A percentile compares a stretch with the other conserved stretches of the same genome.
Evolutionary conservation across 805 yeast species (phyloP).

Genomic region (Starmerella vaccinii): DNA sequence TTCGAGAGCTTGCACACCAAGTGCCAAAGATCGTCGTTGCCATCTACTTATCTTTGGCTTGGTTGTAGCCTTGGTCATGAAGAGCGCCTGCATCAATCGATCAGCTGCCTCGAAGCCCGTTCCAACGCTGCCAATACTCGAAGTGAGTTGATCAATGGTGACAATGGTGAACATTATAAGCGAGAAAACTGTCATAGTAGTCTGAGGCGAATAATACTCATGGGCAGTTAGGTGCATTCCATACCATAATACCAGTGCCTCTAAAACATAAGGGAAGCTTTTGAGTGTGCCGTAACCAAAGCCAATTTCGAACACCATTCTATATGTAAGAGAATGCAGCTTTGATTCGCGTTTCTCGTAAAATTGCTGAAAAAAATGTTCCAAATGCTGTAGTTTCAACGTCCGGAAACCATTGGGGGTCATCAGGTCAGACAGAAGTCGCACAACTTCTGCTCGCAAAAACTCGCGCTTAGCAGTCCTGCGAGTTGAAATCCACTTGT

Average conservation of each 20-base stretch:
- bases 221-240: conserved; percentile 63
- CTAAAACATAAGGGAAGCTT: conserved; percentile 48
- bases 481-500: conserved; percentile 35
- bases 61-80: not conserved
- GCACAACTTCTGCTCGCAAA: conserved; percentile 11
- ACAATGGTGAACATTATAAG: conserved; percentile 63
- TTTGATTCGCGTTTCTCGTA: conserved; percentile 23
- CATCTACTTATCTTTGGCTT: not conserved
- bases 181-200: conserved; percentile 58
- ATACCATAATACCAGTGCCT: conserved; percentile 65
- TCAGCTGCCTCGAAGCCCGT: conserved; percentile 47
- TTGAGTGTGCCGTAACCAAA: conserved; percentile 53
- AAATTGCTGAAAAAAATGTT: conserved; percentile 36
- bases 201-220: conserved; percentile 45
- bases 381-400: conserved; percentile 47
- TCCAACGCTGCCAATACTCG: conserved; percentile 66
- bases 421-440: conserved; percentile 41
- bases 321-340: conserved; percentile 36
- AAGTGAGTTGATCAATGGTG: conserved; percentile 48
- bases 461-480: conserved; percentile 20
- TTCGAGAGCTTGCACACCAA: not conserved
- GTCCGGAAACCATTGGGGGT: conserved; percentile 45
- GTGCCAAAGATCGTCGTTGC: not conserved
- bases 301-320: conserved; percentile 54
- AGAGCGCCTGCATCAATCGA: conserved; percentile 16